Base-by-base conservation (phyloP, 2,329 filamentous ascomycete species). In the Huntiella decipiens region DNA sequence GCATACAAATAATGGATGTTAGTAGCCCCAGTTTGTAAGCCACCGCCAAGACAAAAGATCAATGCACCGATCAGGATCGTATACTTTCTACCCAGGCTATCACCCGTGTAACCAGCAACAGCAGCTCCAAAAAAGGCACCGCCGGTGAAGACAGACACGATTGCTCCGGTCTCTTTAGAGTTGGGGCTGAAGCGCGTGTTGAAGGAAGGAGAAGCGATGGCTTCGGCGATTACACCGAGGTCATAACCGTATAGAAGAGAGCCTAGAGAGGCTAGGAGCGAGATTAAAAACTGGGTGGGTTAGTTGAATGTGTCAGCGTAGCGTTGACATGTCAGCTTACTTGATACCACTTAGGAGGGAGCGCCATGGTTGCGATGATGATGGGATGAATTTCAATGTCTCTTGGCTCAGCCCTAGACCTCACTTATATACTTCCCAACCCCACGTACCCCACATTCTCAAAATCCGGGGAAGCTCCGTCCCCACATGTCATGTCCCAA, bases 141-240 rank as follows among this genome's bases (percentile, higher is more conserved):
- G 34, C 82, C 79, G 0, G 82, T 88, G 58, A 88, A 87, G 49
- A 86, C 68, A 1, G 79, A 82, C 1, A 87, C 82, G 0, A 85
- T 78, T 3, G 79, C 72, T 45, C 79, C 81, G 34, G 69, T 77
- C 50, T 67, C 52, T 16, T 54, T 59, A 5, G 38, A 41, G 32
- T 38, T 44, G n/a, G 48, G 42, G 13, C 37, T 37, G 11, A 52
- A 52, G 34, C 38, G 47, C 35, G 49, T 32, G 11, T 45, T 55
- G 53, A 69, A 71, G 6, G 64, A 60, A 7, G 59, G 57, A 13
- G 67, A 69, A 11, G 68, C 66, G 46, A 74, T 65, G 11, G 69
- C 69, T 45, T 67, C 61, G 42, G 66, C 66, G 47, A 70, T 68
- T 36, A 70, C 66, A 54, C 68, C 68, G 8, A 74, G 60, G 54